These are phyloP conservation scores for Pseudopediastrum boryanum DNA, from an alignment of 139 green algal genomes.

Conservation along the genomic window DNA sequence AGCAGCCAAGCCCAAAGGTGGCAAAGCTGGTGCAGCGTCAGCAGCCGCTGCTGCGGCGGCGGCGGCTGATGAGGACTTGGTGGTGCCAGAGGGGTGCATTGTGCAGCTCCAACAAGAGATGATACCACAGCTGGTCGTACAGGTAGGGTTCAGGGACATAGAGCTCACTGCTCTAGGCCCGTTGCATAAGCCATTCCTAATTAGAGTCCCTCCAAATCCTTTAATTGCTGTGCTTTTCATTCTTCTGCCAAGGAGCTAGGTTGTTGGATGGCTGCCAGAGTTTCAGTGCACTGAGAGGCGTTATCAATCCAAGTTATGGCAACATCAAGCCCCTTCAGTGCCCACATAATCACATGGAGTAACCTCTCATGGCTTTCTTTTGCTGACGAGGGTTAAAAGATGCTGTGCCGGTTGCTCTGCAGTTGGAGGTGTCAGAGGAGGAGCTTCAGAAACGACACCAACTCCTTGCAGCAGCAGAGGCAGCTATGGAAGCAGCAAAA, in stretches of 20 bases:
- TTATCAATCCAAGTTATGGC: too few relatives aligned
- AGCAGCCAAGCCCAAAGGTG: neutral
- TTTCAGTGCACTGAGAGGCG: too few relatives aligned
- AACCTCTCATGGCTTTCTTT: too few relatives aligned
- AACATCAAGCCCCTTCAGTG: too few relatives aligned
- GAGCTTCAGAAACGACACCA: slow-evolving; percentile 35
- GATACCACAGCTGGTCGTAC: slow-evolving; percentile 9
- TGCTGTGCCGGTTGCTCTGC: slow-evolving; percentile 9
- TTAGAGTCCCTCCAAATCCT: too few relatives aligned
- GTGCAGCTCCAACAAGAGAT: slow-evolving; percentile 7
- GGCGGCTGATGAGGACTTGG: neutral
- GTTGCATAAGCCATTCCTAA: too few relatives aligned
- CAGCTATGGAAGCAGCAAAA: slow-evolving; percentile 34
- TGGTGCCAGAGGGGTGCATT: neutral
- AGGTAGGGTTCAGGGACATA: neutral
- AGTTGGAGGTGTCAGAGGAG: slow-evolving; percentile 43
- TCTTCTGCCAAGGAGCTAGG: too few relatives aligned
- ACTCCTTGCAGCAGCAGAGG: slow-evolving; percentile 37
- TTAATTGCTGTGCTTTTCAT: too few relatives aligned
- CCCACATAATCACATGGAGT: too few relatives aligned
- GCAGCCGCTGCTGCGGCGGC: neutral
- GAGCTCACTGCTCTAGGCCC: too few relatives aligned
- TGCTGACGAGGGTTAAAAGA: too few relatives aligned
- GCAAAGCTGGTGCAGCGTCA: neutral
- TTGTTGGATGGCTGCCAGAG: too few relatives aligned